Evolutionary conservation across 2,329 filamentous ascomycete genomes (phyloP), one percentile per base, ranked within the genome.

Genomic region (Rasamsonia emersonii): DNA sequence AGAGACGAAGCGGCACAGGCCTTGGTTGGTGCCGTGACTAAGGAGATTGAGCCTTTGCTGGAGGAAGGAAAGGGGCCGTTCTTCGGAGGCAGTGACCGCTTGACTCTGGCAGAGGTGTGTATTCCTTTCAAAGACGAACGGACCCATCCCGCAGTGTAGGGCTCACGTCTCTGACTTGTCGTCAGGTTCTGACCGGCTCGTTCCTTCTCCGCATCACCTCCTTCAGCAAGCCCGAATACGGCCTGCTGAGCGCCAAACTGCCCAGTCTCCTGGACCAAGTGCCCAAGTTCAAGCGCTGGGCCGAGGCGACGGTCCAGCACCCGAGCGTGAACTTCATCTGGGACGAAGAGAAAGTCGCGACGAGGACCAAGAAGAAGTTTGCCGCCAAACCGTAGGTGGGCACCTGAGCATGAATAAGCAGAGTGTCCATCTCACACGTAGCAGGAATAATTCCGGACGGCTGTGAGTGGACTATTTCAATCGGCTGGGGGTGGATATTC

Each of bases 1-100:
- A 63, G 66, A 4, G 64, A 70, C 1, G 59, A 59, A 3, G 50
- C 70, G 3, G 62, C 56, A 0, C 57, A 69, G 14, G 68, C 69
- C 6, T 60, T 75, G n/a, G 61, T 80, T 3, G 65, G 63, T 1
- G 64, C 63, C 1, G 58, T 83, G 2, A 64, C 67, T 32, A 84
- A 80, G 60, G 82, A 89, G 47, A 61, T 91, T 34, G 84, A 88
- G 58, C 82, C 82, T 1, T 58, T 85, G 21, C 61, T 93, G 16
- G 68, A 68, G 0, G 60, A 52, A 2, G 44, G 47, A 28, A 44
- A 51, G 24, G 55, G 55, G 0, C 77, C 77, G 0, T 83, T 76
- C 54, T 82, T 81, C 50, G 74, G 72, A 2, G 79, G 78, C 0
- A 74, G 69, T 31, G 62, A 71, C 13, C 74, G 62, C 50, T 50